These are phyloP conservation scores for Microdochium paspali DNA, from an alignment of 2,329 filamentous ascomycete genomes.

Conservation along the genomic window DNA sequence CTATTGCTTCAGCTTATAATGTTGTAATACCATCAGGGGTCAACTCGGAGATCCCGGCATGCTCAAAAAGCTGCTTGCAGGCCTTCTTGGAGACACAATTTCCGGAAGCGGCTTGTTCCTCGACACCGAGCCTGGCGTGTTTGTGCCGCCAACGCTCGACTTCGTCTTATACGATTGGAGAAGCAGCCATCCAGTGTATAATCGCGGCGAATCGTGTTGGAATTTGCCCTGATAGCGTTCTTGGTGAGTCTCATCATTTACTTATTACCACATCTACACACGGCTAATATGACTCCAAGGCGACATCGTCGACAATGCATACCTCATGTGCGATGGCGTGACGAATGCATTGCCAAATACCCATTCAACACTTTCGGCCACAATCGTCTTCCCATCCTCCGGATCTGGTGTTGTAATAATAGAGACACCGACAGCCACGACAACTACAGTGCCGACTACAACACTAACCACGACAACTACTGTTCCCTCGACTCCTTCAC, in stretches of 20 bases:
- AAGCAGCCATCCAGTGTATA: constrained; percentile 61
- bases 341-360: constrained; percentile 44
- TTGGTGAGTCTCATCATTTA: constrained; percentile 18
- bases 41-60: constrained; percentile 13
- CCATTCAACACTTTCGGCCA: constrained; percentile 48
- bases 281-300: constrained; percentile 17
- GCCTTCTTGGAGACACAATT: constrained; percentile 56
- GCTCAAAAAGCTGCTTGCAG: constrained; percentile 40
- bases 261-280: constrained; percentile 6
- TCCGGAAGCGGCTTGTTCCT: constrained; percentile 35
- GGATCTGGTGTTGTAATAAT: constrained; percentile 16
- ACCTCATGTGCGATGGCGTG: constrained; percentile 47
- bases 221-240: constrained; percentile 39
- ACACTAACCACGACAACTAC: constrained; percentile 6
- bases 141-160: constrained; percentile 51
- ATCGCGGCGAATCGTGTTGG: constrained; percentile 39
- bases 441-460: constrained; percentile 4
- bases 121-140: constrained; percentile 45
- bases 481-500: constrained; percentile 2
- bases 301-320: constrained; percentile 36
- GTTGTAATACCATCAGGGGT: constrained; percentile 15
- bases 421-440: constrained; percentile 8
- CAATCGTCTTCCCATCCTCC: constrained; percentile 28
- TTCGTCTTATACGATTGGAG: constrained; percentile 60
- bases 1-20: constrained; percentile 9